phyloP scores from a whole-genome alignment of 2,329 filamentous ascomycete species.

The Phoma sp. region DNA sequence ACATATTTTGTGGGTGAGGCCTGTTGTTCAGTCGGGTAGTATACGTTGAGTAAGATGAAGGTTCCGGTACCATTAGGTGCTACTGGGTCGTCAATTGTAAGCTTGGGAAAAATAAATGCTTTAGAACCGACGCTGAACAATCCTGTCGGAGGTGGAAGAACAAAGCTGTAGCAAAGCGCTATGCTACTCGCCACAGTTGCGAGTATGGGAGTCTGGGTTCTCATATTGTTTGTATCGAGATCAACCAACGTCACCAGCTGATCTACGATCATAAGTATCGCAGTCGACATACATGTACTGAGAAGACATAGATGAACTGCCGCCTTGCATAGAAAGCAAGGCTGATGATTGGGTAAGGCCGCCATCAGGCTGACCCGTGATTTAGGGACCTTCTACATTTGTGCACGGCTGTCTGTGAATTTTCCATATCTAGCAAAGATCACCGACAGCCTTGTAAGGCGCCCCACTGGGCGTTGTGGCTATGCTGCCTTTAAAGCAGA shows the following conservation, averaged over 20 bases:
- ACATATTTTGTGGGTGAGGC: constrained; percentile 11
- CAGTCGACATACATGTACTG: not conserved
- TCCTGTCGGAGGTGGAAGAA: constrained; percentile 25
- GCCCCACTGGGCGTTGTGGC: no score
- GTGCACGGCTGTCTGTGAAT: no score
- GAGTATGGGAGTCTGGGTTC: constrained; percentile 23
- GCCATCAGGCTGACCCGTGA: not conserved
- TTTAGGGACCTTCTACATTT: not conserved
- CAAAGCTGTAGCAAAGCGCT: not conserved
- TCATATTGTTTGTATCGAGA: not conserved
- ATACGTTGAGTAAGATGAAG: constrained; percentile 22
- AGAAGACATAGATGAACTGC: not conserved
- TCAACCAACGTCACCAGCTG: not conserved
- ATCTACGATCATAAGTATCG: not conserved
- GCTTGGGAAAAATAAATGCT: constrained; percentile 18
- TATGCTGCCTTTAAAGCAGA: no score
- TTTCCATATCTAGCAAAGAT: not conserved
- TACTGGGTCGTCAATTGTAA: constrained; percentile 21
- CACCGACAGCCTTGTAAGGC: not conserved
- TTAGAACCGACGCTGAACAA: constrained; percentile 21
- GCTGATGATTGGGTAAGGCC: not conserved
- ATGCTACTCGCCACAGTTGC: not conserved
- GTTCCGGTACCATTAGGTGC: constrained; percentile 18
- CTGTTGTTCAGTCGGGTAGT: constrained; percentile 19
- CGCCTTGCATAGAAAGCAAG: not conserved